Conservation (phyloP, 2,329 filamentous ascomycete species). For the Venturia oleaginea region DNA sequence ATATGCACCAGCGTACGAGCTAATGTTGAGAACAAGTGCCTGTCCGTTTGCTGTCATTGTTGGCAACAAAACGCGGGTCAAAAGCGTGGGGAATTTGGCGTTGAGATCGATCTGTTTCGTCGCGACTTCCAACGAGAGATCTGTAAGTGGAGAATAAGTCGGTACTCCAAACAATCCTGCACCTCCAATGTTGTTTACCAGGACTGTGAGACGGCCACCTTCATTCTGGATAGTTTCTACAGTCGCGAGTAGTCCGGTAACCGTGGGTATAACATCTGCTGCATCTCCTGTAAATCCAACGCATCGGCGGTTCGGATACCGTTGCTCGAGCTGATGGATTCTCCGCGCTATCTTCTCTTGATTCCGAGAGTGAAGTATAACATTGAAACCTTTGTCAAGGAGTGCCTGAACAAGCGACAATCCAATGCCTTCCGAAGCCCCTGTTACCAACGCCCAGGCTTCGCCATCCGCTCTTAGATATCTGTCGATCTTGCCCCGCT, state of each 20-base stretch:
- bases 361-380: constrained; percentile 49
- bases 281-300: constrained; percentile 39
- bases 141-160: constrained; percentile 20
- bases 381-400: constrained; percentile 44
- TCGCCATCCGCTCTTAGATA: background rate
- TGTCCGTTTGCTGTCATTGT: constrained; percentile 23
- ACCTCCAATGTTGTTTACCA: constrained; percentile 51
- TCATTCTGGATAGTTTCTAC: constrained; percentile 18
- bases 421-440: constrained; percentile 48
- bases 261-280: constrained; percentile 21
- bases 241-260: constrained; percentile 14
- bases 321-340: constrained; percentile 28
- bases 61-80: constrained; percentile 40
- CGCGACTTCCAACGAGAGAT: constrained; percentile 13
- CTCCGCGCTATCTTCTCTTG: constrained; percentile 37
- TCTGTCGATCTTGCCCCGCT: background rate
- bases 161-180: constrained; percentile 22
- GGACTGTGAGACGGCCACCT: constrained; percentile 39
- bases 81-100: constrained; percentile 40
- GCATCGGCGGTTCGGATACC: constrained; percentile 33
- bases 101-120: constrained; percentile 20
- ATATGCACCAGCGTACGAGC: constrained; percentile 8
- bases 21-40: constrained; percentile 10
- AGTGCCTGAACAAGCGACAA: constrained; percentile 42
- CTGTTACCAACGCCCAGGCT: constrained; percentile 43